Base-by-base conservation (phyloP, 495 filamentous ascomycete genomes). In the Chaetomium cochliodes region DNA sequence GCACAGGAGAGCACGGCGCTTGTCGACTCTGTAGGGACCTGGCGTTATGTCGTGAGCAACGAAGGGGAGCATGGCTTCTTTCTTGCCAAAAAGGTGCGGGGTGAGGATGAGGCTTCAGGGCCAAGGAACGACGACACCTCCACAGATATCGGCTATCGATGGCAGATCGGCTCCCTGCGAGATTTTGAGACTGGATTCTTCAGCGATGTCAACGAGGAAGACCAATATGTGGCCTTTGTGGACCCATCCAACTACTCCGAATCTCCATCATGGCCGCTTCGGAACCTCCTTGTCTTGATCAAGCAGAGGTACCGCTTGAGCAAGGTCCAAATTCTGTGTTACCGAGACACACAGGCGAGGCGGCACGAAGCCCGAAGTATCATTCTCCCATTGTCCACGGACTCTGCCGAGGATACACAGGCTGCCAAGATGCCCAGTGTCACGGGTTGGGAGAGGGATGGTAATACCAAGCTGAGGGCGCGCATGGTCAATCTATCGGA, bases 401-500 rank as follows among this genome's bases (percentile, higher is more conserved):
- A 84, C 23, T 33, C 57, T 50, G 74, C 77, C 28, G 77, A 74
- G 25, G 72, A 70, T 12, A 73, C 80, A 63, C 65, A 71, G 63
- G 65, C 75, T 66, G 66, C 68, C 6, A 74, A 81, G 46, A 82
- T 96, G 81, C 94, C 94, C 18, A 96, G 92, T 72, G 86, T 93
- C 16, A 96, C 92, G 7, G 94, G 94, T 41, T 98, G 94, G 94
- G 94, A 98, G 75, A 88, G 93, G 39, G 92, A 92, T 65, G 82
- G 80, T 13, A 79, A 80, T 28, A 88, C 88, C 23, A 96, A 94
- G 70, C 73, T 97, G 50, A 82, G 82, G n/a, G 85, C 88, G 26
- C 86, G 88, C 63, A 80, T 86, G 12, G 90, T 92, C 22, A 90
- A 93, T 71, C 81, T 98, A 2, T 87, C 88, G 20, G 92, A 92